Evolutionary conservation across 164 flowering plant genomes (phyloP), one percentile per base, ranked within the genome.

Genomic region (Malania oleifera): DNA sequence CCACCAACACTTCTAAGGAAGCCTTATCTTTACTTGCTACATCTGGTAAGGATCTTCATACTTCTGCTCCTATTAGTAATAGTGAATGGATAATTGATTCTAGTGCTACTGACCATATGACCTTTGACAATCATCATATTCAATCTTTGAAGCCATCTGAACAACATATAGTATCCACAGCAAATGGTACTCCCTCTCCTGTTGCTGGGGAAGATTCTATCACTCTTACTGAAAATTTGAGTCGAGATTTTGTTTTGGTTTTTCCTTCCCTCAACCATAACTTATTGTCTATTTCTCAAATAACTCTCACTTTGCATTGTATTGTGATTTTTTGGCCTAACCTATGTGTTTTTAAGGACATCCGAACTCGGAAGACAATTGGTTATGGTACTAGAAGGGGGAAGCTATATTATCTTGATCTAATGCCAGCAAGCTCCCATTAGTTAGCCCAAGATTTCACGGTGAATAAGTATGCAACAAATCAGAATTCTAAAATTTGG

Each of bases 61-160:
- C 54, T 13, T 25, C 18, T 28, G 31, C 17, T 25, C 17, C 54
- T 50, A 13, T 2, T 50, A 50, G 54, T 50, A 14, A 24, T 50
- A 50, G 34, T 23, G 18, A 11, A 50, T 50, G 54, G 29, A 50
- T 50, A 23, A 50, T 50, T 50, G 54, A 50, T 50, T 50, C 29
- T 14, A 13, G 34, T 6, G 28, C 54, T 13, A 50, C 54, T 1
- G 4, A 23, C 11, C 54, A 23, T 29, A 50, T 50, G 54, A 50
- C 54, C 29, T 50, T 25, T 50, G 14, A 50, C 14, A 28, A 11
- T 24, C 2, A 23, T 13, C 29, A 23, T 25, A 23, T 50, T 50
- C 54, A 50, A 14, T 50, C 54, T 4, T 7, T 50, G 11, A 50
- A 2, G 6, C 28, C 54, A 1, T 50, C 54, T 11, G 11, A 50